These are phyloP conservation scores for Carex sylvatica DNA, from an alignment of 202 grass and related monocot species.

Conservation along the genomic window DNA sequence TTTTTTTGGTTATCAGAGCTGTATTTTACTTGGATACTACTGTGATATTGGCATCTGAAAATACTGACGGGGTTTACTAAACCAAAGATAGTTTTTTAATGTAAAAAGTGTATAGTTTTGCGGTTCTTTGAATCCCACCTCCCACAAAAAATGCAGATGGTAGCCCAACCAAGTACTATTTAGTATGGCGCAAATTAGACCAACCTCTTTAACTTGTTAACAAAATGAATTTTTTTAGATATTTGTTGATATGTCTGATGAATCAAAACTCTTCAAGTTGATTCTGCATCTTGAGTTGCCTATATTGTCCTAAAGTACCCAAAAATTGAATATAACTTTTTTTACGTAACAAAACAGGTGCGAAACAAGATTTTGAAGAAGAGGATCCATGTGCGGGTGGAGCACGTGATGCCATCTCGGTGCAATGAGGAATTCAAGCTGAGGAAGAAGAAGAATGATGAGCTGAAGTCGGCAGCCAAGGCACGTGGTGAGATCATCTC, in stretches of 20 bases:
- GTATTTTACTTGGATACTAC: background rate
- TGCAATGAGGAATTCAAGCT: slow-evolving; percentile 72
- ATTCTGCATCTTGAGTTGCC: background rate
- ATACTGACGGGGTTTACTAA: too few species aligned
- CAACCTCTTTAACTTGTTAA: background rate
- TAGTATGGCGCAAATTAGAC: background rate
- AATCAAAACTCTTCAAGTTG: background rate
- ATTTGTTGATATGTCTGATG: background rate
- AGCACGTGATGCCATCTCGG: slow-evolving; percentile 69
- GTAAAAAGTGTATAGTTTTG: background rate
- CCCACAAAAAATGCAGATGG: background rate
- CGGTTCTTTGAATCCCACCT: background rate
- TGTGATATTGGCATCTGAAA: background rate
- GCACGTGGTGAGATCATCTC: slow-evolving; percentile 60
- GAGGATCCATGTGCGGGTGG: slow-evolving; percentile 83
- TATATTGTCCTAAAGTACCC: background rate
- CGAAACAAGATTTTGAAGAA: slow-evolving; percentile 67
- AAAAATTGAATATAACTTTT: background rate
- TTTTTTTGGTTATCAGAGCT: too few species aligned
- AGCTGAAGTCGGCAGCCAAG: slow-evolving; percentile 64
- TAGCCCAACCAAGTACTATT: background rate
- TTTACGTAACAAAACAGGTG: slow-evolving; percentile 40
- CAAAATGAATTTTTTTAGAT: background rate
- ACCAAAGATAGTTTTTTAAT: background rate
- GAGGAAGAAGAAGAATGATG: slow-evolving; percentile 63